Evolutionary conservation across 129 eudicot species (phyloP), one percentile per base, ranked within the genome.

Genomic region (Tanacetum coccineum): DNA sequence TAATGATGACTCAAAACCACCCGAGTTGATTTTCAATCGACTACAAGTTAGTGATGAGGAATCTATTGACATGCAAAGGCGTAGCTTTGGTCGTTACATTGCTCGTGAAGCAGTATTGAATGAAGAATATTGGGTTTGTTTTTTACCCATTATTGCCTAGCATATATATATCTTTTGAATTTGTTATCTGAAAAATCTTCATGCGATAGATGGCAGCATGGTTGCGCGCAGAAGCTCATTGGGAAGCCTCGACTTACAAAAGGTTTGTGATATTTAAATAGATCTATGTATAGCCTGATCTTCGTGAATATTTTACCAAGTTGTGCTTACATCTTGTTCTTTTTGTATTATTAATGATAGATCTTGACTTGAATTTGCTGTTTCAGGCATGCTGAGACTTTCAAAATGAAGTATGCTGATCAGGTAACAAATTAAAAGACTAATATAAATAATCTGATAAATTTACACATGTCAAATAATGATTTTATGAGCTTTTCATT

Each of bases 191-290:
- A 59, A 69, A 64, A 56, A 62, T 67, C 49, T 80, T 78, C 47
- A 40, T 52, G 71, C 80, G 78, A 66, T 83, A 90, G 97, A 84
- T 87, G 79, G 91, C 97, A 75, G 87, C 97, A 54, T 90, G 97
- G 97, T 73, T 90, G 68, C 85, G 97, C 42, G 95, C 97, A 68
- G 97, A 90, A 82, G 95, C 97, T 28, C 91, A 84, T 66, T 90
- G 95, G 97, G 97, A 90, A 81, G 81, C 95, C 49, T 70, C 81
- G 14, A 58, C 87, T 50, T 84, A 82, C 71, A 87, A 80, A 83
- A 68, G 89, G 97, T 90, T 52, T 71, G 83, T 81, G 14, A 40
- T 36, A 36, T 60, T 72, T 45, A 10, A 52, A 52, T 44, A 6
- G 59, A 53, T 40, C 5, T 32, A 54, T 46, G 32, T 47, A 20